A percentile compares a stretch with the other conserved stretches of the same genome.
Evolutionary conservation across 352 stramenopile genomes (phyloP).

Genomic region (Pythium aphanidermatum): DNA sequence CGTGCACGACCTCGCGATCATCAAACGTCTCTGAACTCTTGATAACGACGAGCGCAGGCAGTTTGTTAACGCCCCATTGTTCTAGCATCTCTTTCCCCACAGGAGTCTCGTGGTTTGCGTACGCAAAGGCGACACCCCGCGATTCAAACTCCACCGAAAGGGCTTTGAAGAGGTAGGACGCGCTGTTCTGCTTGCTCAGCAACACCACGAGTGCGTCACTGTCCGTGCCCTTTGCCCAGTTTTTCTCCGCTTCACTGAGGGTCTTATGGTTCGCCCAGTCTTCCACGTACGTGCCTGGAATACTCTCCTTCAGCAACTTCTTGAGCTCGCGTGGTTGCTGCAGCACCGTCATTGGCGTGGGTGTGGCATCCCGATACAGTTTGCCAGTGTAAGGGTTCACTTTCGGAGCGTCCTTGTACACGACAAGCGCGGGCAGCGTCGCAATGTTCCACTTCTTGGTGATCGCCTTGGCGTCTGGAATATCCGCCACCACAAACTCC

Average conservation of each 20-base stretch:
- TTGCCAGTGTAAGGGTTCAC: conserved; percentile 71
- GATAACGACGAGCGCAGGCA: conserved; percentile 46
- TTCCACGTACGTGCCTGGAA: conserved; percentile 43
- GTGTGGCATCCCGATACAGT: conserved; percentile 43
- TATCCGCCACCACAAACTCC: conserved; percentile 19
- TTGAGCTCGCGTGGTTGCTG: conserved; percentile 49
- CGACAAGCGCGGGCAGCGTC: conserved; percentile 38
- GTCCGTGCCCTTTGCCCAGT: conserved; percentile 15
- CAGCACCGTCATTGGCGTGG: conserved; percentile 27
- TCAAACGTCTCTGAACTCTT: conserved; percentile 4
- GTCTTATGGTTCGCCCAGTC: conserved; percentile 20
- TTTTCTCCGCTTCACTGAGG: conserved; percentile 14
- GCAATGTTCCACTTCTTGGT: conserved; percentile 51
- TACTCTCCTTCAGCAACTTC: conserved; percentile 52
- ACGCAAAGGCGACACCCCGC: conserved; percentile 47
- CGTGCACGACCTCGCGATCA: conserved; percentile 4
- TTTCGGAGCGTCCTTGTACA: conserved; percentile 57
- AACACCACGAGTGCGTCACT: conserved; percentile 34
- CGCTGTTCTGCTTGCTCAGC: conserved; percentile 55
- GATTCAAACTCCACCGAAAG: conserved; percentile 50
- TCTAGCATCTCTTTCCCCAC: conserved; percentile 26
- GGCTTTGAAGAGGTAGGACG: conserved; percentile 52
- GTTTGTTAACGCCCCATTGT: conserved; percentile 25
- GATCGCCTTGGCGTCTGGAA: conserved; percentile 25
- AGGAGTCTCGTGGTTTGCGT: conserved; percentile 31